Conservation (phyloP, 176 grass and related monocot genomes). For the Phyllostachys edulis region DNA sequence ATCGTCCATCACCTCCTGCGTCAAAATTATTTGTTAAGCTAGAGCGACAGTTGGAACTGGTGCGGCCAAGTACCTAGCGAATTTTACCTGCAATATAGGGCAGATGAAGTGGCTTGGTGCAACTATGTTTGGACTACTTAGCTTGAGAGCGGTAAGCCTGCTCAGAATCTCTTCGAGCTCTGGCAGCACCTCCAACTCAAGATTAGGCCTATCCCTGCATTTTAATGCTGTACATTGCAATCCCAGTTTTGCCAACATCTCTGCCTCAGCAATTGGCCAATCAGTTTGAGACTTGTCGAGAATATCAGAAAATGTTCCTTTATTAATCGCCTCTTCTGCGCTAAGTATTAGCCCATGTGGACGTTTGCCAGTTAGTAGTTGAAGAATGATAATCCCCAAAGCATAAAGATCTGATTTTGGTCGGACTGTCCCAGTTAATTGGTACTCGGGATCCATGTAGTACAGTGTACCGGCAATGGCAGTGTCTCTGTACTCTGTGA, state of each 20-base stretch:
- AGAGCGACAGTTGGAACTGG: not conserved
- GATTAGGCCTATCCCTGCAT: slow-evolving; percentile 74
- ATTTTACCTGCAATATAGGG: slow-evolving; percentile 75
- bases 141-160: slow-evolving; percentile 39
- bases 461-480: slow-evolving; percentile 69
- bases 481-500: slow-evolving; percentile 91
- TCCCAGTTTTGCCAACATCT: slow-evolving; percentile 68
- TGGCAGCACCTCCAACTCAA: slow-evolving; percentile 68
- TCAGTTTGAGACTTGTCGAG: slow-evolving; percentile 58
- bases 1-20: slow-evolving; percentile 80
- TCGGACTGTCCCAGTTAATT: slow-evolving; percentile 78
- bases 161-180: slow-evolving; percentile 70
- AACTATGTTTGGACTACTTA: slow-evolving; percentile 21
- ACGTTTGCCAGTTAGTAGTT: slow-evolving; percentile 60
- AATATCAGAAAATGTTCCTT: slow-evolving; percentile 40
- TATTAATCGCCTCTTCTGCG: slow-evolving; percentile 50
- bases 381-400: slow-evolving; percentile 73
- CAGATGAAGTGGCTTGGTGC: slow-evolving; percentile 75
- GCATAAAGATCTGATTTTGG: slow-evolving; percentile 94
- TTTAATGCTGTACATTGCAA: slow-evolving; percentile 58
- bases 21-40: not conserved
- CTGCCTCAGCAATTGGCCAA: slow-evolving; percentile 66
- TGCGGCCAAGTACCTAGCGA: not conserved
- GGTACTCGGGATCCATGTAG: slow-evolving; percentile 96
- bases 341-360: slow-evolving; percentile 60